These are phyloP conservation scores for Tuber melanosporum DNA, from an alignment of 495 filamentous ascomycete genomes.

Conservation along the genomic window DNA sequence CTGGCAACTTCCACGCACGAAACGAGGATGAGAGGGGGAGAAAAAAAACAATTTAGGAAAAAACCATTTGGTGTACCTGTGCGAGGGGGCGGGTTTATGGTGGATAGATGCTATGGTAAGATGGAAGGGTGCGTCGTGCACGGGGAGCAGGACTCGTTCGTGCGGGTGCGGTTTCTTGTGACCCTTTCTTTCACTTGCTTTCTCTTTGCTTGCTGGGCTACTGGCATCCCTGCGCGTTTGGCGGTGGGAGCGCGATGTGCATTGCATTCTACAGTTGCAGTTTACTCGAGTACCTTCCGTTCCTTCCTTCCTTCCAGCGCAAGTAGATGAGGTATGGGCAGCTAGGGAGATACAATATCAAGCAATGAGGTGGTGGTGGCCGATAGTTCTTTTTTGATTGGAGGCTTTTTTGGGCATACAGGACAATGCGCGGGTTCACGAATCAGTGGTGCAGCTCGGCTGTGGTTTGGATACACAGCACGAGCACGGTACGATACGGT, in stretches of 20 bases:
- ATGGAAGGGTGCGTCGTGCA: neutral
- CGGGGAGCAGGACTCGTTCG: neutral
- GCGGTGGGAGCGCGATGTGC: constrained; percentile 4
- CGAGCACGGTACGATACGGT: neutral
- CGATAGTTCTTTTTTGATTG: neutral
- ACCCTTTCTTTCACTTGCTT: neutral
- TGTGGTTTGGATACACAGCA: neutral
- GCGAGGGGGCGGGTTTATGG: neutral
- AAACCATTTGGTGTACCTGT: neutral
- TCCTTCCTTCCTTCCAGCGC: neutral
- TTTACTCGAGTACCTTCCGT: neutral
- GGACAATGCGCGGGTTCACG: neutral
- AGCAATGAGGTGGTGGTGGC: neutral
- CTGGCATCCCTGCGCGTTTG: neutral
- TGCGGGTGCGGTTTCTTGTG: neutral
- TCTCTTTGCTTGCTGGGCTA: neutral
- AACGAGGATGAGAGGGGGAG: neutral
- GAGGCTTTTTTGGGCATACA: neutral
- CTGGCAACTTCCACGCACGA: neutral
- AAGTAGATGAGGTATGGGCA: constrained; percentile 1
- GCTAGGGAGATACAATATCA: neutral
- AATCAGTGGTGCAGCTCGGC: neutral
- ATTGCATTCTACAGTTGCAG: constrained; percentile 4
- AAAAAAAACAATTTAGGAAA: neutral
- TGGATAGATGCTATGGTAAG: neutral